These are phyloP conservation scores for Sporisorium scitamineum DNA, from an alignment of 1,284 basidiomycete genomes.

Conservation along the genomic window DNA sequence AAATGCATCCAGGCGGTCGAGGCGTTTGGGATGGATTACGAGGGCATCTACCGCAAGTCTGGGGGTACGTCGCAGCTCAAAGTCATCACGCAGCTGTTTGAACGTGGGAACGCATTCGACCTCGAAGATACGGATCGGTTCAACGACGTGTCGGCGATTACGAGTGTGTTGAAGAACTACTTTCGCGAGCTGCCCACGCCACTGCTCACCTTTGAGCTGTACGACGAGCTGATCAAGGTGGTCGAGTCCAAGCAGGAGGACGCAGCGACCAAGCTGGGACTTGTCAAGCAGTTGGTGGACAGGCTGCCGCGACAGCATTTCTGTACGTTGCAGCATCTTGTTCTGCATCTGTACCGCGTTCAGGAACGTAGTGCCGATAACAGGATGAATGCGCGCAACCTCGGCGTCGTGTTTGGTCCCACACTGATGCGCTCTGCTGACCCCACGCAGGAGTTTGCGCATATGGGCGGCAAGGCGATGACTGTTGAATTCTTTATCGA, in stretches of 20 bases:
- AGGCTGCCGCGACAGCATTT: conserved; percentile 88
- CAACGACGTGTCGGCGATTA: conserved; percentile 96
- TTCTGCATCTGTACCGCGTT: conserved; percentile 81
- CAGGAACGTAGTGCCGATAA: conserved; percentile 75
- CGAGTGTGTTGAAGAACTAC: conserved; percentile 96
- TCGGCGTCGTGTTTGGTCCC: conserved; percentile 99
- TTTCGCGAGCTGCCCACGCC: conserved; percentile 91
- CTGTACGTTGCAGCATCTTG: conserved; percentile 82
- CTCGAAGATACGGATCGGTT: conserved; percentile 87
- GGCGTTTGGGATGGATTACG: conserved; percentile 79
- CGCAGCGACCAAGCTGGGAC: conserved; percentile 17
- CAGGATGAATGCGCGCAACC: conserved; percentile 92
- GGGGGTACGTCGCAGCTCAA: conserved; percentile 93
- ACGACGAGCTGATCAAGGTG: conserved; percentile 81
- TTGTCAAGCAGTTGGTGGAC: conserved; percentile 76
- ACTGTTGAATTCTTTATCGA: conserved; percentile 71
- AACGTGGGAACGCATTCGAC: conserved; percentile 90
- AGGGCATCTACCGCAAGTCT: conserved; percentile 96
- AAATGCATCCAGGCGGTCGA: conserved; percentile 75
- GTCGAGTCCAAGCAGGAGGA: conserved; percentile 36
- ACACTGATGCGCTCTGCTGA: conserved; percentile 92
- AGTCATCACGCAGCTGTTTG: conserved; percentile 92
- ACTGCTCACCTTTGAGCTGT: conserved; percentile 87
- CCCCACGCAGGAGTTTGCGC: conserved; percentile 88
- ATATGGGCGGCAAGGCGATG: conserved; percentile 95